Evolutionary conservation across 768 basidiomycete species (phyloP), one percentile per base, ranked within the genome.

Genomic region (Calocera viscosa): DNA sequence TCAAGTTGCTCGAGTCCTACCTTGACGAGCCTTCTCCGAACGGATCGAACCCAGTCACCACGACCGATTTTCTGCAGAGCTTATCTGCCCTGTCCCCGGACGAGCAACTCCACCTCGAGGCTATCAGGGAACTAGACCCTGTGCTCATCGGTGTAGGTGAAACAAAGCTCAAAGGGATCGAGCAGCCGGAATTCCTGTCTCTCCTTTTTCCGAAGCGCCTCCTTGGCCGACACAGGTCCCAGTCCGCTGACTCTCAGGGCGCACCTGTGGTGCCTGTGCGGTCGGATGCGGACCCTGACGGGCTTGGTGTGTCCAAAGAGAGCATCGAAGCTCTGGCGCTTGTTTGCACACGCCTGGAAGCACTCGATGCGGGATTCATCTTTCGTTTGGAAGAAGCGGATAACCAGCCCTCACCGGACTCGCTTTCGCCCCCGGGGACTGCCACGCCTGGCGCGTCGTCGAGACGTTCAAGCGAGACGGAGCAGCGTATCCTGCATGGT

Each of bases 91-190:
- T n/a, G n/a, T n/a, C 68, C 63, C 64, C 74, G 63, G 76, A 38
- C 2, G 60, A 60, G 11, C 60, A 76, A 69, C 70, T 75, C 35
- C 78, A 81, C 67, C 78, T 94, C 64, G 88, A 91, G 26, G 90
- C 86, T 7, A 85, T 98, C 68, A 83, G 83, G 33, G 80, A 83
- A 26, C 80, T 94, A 71, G 87, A 87, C 0, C 79, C 92, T 39
- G 78, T 81, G 35, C 81, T 94, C 66, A 81, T 86, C 34, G 80
- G 82, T n/a, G 82, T 94, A 19, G 95, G 96, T 2, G 93, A 97
- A 76, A 82, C 87, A 69, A 93, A 91, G 74, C 84, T 98, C 69
- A 98, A 98, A 76, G 96, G 96, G 12, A 80, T 98, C 64, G 95
- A 98, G 76, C 81, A 90, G 0, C 91, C 93, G 1, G 95, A 97